Evolutionary conservation across 345 rosid species (phyloP).

Genomic region (Lumnitzera racemosa): DNA sequence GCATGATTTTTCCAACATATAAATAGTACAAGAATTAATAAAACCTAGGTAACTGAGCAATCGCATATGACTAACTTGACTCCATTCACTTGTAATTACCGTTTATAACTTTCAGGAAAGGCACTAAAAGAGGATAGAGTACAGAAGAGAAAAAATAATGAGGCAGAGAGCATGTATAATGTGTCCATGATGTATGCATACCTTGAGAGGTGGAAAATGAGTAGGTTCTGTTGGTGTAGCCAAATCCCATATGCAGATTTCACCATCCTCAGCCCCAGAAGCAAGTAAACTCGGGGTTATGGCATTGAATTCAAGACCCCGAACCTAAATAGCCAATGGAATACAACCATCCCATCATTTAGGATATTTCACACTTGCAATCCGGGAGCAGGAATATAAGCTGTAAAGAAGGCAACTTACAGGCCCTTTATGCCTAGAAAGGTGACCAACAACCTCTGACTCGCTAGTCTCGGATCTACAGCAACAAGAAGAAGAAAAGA

Average conservation of each 20-base stretch:
- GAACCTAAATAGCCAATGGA: slow-evolving; percentile 50
- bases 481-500: neutral
- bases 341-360: slow-evolving; percentile 4
- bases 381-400: neutral
- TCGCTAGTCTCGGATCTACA: slow-evolving; percentile 60
- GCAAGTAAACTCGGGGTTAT: slow-evolving; percentile 80
- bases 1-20: too few species aligned
- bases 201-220: slow-evolving; percentile 84
- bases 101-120: too few species aligned
- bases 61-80: too few species aligned
- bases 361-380: neutral
- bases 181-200: slow-evolving; percentile 10
- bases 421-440: slow-evolving; percentile 83
- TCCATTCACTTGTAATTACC: too few species aligned
- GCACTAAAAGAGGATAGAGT: too few species aligned
- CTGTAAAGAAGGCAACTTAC: slow-evolving; percentile 44
- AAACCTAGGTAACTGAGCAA: too few species aligned
- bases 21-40: too few species aligned
- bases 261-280: slow-evolving; percentile 98
- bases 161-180: neutral
- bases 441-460: slow-evolving; percentile 60
- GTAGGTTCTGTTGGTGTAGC: slow-evolving; percentile 70
- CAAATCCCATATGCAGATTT: slow-evolving; percentile 95
- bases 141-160: neutral
- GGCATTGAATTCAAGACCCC: slow-evolving; percentile 91